Evolutionary conservation across 2,329 filamentous ascomycete genomes (phyloP), one percentile per base, ranked within the genome.

Genomic region (Claviceps sp.): DNA sequence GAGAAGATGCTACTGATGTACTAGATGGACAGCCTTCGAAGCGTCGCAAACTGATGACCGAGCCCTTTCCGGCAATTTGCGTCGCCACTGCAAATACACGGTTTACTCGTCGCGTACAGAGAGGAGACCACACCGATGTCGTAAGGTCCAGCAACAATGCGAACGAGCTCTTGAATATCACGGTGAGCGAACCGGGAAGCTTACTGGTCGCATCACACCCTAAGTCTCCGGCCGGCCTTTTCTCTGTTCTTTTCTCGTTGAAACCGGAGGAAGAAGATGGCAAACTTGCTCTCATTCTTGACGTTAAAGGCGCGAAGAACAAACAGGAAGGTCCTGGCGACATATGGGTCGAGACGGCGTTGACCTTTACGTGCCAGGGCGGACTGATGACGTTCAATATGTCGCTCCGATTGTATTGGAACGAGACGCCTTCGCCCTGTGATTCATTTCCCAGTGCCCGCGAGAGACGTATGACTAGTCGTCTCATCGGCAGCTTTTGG

Each of bases 371-470:
- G 8, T 59, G 60, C 49, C 57, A 54, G 5, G 57, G 57, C 6
- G 58, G 55, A 1, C 53, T 55, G 47, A 60, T 67, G 3, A 56
- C 55, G 3, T 37, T 74, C 24, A 58, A 56, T 13, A 57, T 74
- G 39, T 56, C 54, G 2, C 59, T 72, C 30, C 56, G 63, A 22
- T 58, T 75, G 16, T 65, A 68, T 37, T 76, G 73, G 72, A 73
- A 73, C 53, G 60, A 67, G 30, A 68, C 70, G 0, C 58, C 57
- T 3, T 64, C 65, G 5, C 62, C 65, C 2, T 61, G 62, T 45
- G 52, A 56, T n/a, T 46, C 55, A 1, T 56, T 70, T n/a, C 64
- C 67, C 43, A 62, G 52, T 38, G 51, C 50, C 0, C 43, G 52
- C 2, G 62, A 70, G 40, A 66, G 68, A 5, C 54, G 53, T 5